These are phyloP conservation scores for Ophiosphaerella herpotricha DNA, from an alignment of 2,329 filamentous ascomycete genomes.

Conservation along the genomic window DNA sequence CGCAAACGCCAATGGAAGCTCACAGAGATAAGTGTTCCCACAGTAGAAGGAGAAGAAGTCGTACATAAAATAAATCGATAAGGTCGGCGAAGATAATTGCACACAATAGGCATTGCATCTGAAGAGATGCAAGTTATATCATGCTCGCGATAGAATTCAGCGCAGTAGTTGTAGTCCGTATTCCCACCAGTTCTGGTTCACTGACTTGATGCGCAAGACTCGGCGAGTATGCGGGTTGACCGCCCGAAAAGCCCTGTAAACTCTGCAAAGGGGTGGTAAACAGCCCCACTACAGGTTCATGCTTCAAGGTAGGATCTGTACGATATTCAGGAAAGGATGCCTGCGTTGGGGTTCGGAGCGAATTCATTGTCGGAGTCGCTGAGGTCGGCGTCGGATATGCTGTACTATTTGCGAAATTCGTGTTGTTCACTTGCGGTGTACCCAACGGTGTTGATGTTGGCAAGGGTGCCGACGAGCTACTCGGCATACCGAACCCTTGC, in stretches of 20 bases:
- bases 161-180: slow-evolving; percentile 34
- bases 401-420: slow-evolving; percentile 24
- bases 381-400: slow-evolving; percentile 34
- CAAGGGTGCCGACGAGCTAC: slow-evolving; percentile 12
- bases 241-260: slow-evolving; percentile 26
- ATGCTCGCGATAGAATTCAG: slow-evolving; percentile 44
- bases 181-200: slow-evolving; percentile 43
- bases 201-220: slow-evolving; percentile 36
- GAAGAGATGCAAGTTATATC: slow-evolving; percentile 22
- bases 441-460: slow-evolving; percentile 26
- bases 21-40: slow-evolving; percentile 6
- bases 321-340: slow-evolving; percentile 18
- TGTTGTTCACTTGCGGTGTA: slow-evolving; percentile 22
- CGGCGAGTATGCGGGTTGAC: slow-evolving; percentile 14
- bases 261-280: slow-evolving; percentile 40
- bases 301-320: slow-evolving; percentile 13
- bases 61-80: not conserved
- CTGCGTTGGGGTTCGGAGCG: slow-evolving; percentile 25
- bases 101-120: not conserved
- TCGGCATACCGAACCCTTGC: slow-evolving; percentile 31
- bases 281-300: slow-evolving; percentile 34
- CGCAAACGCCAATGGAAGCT: slow-evolving; percentile 13
- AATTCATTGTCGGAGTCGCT: slow-evolving; percentile 25
- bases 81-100: not conserved
- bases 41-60: slow-evolving; percentile 5